Evolutionary conservation across 768 basidiomycete genomes (phyloP), one percentile per base, ranked within the genome.

Genomic region (Gloeopeniophorella convolvens): DNA sequence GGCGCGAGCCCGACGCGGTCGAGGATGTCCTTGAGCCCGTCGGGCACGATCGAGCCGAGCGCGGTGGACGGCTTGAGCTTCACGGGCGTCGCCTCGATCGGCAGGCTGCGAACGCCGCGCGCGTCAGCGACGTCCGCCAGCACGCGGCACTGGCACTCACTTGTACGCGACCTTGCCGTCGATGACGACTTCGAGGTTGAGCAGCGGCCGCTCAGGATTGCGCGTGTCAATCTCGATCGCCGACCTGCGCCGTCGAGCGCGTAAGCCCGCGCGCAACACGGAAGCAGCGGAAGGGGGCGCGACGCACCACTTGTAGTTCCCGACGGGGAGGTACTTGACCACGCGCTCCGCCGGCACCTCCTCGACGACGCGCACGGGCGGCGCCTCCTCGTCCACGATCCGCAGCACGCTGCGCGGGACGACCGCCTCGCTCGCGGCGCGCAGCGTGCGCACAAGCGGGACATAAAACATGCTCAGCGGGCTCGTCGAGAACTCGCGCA

Each of bases 401-500:
- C 42, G 45, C 13, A 62, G 50, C 33, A 63, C 65, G 21, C 62
- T 67, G 16, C 56, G 70, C 34, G 64, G 66, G 11, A 79, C 71
- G 24, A 65, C 67, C 15, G 68, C 69, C 23, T 73, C 66, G 63
- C 78, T 80, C 48, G 64, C 63, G 54, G 62, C 60, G 21, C 60
- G 67, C 16, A 85, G 66, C 15, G 82, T 84, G 26, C 75, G 69
- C 31, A 79, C 46, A 45, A 83, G 70, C 2, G 83, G 83, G 35
- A 83, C 69, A 56, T 80, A 78, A 65, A 83, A 83, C 79, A 80
- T 80, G 67, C 72, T 83, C 60, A 85, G 60, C 5, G 87, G 86
- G 54, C 72, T 73, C 5, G 85, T 86, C 20, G 82, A 84, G 51
- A 87, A 72, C 60, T 89, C 87, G 36, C 70, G 65, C 23, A 85